Evolutionary conservation across 1,284 basidiomycete species (phyloP).

Genomic region (Cryptococcus neoformans): DNA sequence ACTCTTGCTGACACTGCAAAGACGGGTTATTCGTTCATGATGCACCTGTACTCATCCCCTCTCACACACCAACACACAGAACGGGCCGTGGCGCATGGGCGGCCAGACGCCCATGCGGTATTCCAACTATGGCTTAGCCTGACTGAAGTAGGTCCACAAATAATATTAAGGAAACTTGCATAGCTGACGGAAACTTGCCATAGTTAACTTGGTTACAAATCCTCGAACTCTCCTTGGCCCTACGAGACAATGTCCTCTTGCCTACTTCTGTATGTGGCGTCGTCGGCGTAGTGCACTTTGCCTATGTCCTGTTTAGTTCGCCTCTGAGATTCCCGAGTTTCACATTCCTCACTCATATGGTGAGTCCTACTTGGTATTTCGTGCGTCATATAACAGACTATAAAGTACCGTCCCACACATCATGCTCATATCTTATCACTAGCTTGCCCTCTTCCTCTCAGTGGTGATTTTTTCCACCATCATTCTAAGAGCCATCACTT

Average conservation of each 20-base stretch:
- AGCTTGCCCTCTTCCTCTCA: constrained; percentile 41
- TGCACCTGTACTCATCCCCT: constrained; percentile 48
- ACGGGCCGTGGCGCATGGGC: background rate
- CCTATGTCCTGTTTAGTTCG: constrained; percentile 32
- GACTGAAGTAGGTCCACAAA: constrained; percentile 27
- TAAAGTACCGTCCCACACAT: too few relatives aligned
- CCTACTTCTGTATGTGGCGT: constrained; percentile 45
- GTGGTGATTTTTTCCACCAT: constrained; percentile 25
- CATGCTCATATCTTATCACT: constrained; percentile 1
- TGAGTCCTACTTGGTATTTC: constrained; percentile 14
- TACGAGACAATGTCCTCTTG: constrained; percentile 36
- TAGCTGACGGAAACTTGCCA: too few relatives aligned
- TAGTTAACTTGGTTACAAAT: constrained; percentile 46
- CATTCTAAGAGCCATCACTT: constrained; percentile 39
- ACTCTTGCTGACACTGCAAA: background rate
- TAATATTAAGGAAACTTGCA: too few relatives aligned
- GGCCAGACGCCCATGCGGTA: constrained; percentile 45
- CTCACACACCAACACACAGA: constrained; percentile 40
- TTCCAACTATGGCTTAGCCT: constrained; percentile 47
- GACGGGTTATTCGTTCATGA: constrained; percentile 38
- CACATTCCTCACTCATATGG: constrained; percentile 45
- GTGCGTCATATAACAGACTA: background rate
- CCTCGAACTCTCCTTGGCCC: constrained; percentile 31
- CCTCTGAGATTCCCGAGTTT: constrained; percentile 46
- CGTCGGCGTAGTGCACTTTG: constrained; percentile 42